Evolutionary conservation across 2,329 filamentous ascomycete species (phyloP), one percentile per base, ranked within the genome.

Genomic region (Talaromyces sp.): DNA sequence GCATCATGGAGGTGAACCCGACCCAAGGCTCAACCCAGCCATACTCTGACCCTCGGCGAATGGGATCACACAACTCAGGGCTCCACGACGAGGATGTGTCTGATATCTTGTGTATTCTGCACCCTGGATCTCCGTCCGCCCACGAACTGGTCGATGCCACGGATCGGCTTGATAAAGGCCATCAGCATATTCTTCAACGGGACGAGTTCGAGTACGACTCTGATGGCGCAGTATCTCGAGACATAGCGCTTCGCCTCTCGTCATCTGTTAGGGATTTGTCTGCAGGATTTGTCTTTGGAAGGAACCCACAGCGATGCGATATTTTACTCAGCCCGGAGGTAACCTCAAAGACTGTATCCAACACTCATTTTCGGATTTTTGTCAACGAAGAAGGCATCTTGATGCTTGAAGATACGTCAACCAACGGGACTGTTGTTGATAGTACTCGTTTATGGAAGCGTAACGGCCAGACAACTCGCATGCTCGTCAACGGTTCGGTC

Each of bases 361-460:
- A 98, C 72, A 83, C 90, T n/a, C 95, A 99, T 73, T 99, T 98
- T 73, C 88, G 92, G 58, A 96, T 99, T 64, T 96, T 89, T 71
- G 82, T 96, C 68, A 99, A 96, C 69, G 81, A 87, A n/a, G 86
- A 91, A 65, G 91, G 90, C 30, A 88, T 90, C 61, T 83, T 97
- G 65, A 96, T 99, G 92, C 80, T 98, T 13, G 88, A 96, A 73
- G 95, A 99, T 71, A 85, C 88, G 72, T 98, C 95, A 0, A 97
- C 92, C n/a, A 99, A 98, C 70, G 95, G 95, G 30, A 98, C 95
- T 4, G 81, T 91, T 63, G 91, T 98, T 61, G 93, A 98, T 75
- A 82, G 85, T 27, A 79, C 81, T 19, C 79, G 91, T 39, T 81
- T 99, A 17, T 82, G 81, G 61, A 86, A 83, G 54, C 72, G 67